A percentile compares a stretch with the other conserved stretches of the same genome.
These are phyloP conservation scores for Ceratonia siliqua DNA, from an alignment of 306 rosid genomes.

Conservation along the genomic window DNA sequence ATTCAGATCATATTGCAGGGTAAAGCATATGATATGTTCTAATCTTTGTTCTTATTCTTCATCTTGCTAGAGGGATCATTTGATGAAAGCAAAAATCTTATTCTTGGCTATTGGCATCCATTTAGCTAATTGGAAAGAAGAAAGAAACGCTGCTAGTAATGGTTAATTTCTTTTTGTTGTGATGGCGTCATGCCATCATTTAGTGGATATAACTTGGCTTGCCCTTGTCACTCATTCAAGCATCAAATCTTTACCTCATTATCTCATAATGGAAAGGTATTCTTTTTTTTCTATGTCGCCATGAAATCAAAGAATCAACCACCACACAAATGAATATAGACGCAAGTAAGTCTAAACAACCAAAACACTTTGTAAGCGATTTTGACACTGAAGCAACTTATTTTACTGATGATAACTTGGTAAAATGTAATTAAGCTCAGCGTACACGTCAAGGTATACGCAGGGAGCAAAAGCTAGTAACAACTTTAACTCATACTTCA, in stretches of 20 bases:
- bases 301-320: neutral
- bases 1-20: constrained; percentile 16
- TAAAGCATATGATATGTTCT: constrained; percentile 25
- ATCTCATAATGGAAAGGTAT: constrained; percentile 1
- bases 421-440: neutral
- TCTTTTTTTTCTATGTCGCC: neutral
- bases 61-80: constrained; percentile 29
- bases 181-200: constrained; percentile 32
- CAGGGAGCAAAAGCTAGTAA: constrained; percentile 7
- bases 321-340: neutral
- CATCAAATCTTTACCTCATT: constrained; percentile 24
- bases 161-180: constrained; percentile 31
- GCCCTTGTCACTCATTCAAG: constrained; percentile 34
- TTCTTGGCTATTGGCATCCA: constrained; percentile 27
- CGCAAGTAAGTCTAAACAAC: neutral
- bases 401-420: neutral
- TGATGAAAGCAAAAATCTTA: constrained; percentile 29
- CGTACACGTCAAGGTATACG: neutral
- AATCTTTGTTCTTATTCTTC: constrained; percentile 34
- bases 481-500: neutral
- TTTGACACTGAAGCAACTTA: neutral
- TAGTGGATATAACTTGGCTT: neutral
- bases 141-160: constrained; percentile 27
- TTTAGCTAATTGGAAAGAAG: neutral
- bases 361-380: neutral